Conservation (phyloP, 1,139 yeast genomes). For the Blastobotrys illinoisensis region DNA sequence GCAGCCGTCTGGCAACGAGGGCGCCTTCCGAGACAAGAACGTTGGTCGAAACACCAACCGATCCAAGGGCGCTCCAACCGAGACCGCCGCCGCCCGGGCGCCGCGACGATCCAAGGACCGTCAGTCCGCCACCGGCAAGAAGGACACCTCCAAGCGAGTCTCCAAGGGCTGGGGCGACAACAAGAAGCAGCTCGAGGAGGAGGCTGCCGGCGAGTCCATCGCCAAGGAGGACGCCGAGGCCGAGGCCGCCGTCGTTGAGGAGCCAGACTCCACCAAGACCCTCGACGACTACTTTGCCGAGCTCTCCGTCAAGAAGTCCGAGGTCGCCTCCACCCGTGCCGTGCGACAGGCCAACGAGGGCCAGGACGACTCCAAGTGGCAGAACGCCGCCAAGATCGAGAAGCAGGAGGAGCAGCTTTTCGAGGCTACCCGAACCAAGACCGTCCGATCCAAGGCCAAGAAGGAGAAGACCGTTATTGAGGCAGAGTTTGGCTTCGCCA, state of each 20-base stretch:
- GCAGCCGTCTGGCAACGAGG: constrained; percentile 76
- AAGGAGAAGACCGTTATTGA: constrained; percentile 67
- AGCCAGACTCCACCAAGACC: constrained; percentile 42
- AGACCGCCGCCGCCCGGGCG: constrained; percentile 35
- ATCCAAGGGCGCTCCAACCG: constrained; percentile 37
- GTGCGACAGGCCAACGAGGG: constrained; percentile 58
- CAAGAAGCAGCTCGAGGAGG: constrained; percentile 51
- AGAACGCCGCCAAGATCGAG: constrained; percentile 25
- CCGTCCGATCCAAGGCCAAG: constrained; percentile 45
- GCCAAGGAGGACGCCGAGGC: constrained; percentile 44
- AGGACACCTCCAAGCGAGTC: constrained; percentile 80
- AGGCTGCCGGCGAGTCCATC: constrained; percentile 57
- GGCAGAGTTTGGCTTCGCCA: constrained; percentile 55
- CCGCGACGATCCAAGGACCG: constrained; percentile 52
- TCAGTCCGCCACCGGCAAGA: constrained; percentile 76
- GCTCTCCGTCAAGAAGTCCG: constrained; percentile 44
- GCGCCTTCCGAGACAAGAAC: constrained; percentile 70
- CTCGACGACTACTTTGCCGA: constrained; percentile 71
- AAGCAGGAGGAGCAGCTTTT: constrained; percentile 44
- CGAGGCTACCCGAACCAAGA: constrained; percentile 45
- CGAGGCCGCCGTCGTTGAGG: constrained; percentile 31
- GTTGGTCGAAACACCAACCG: constrained; percentile 64
- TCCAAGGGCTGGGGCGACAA: constrained; percentile 84
- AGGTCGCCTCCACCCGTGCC: constrained; percentile 40
- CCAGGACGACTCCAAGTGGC: constrained; percentile 50